These are phyloP conservation scores for Barbarea vulgaris DNA, from an alignment of 345 rosid genomes.

Conservation along the genomic window DNA sequence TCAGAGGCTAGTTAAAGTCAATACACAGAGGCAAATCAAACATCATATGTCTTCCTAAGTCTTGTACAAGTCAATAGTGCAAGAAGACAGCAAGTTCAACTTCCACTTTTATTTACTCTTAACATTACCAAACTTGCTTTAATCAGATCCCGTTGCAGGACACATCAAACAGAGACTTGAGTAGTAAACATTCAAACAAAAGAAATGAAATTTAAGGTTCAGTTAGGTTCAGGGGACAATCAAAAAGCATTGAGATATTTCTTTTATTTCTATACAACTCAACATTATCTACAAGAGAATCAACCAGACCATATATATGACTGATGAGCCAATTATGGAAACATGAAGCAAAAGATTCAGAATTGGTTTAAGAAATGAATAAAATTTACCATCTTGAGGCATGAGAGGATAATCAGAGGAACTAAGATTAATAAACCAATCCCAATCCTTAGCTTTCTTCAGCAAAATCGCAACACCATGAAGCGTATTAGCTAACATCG, in stretches of 20 bases:
- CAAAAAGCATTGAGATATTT: background rate
- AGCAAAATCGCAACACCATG: slow-evolving; percentile 72
- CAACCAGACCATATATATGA: background rate
- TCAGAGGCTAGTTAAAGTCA: slow-evolving; percentile 10
- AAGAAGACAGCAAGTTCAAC: background rate
- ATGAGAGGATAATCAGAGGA: slow-evolving; percentile 86
- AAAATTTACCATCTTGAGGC: slow-evolving; percentile 76
- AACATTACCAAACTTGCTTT: background rate
- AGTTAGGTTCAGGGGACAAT: background rate
- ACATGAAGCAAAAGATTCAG: background rate
- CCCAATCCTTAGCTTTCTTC: slow-evolving; percentile 80
- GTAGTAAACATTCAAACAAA: background rate
- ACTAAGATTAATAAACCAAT: slow-evolving; percentile 89
- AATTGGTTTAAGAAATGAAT: background rate
- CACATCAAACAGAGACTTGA: background rate
- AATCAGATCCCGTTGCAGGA: background rate
- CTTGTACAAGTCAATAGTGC: background rate
- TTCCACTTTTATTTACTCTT: background rate
- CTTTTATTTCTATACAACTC: background rate
- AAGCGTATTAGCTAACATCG: slow-evolving; percentile 75
- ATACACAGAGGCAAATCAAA: slow-evolving; percentile 11
- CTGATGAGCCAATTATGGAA: background rate
- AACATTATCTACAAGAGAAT: background rate
- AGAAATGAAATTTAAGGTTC: background rate
- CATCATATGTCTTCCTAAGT: background rate